Evolutionary conservation across 2,329 filamentous ascomycete genomes (phyloP), one percentile per base, ranked within the genome.

Genomic region (Stromatinia cepivora): DNA sequence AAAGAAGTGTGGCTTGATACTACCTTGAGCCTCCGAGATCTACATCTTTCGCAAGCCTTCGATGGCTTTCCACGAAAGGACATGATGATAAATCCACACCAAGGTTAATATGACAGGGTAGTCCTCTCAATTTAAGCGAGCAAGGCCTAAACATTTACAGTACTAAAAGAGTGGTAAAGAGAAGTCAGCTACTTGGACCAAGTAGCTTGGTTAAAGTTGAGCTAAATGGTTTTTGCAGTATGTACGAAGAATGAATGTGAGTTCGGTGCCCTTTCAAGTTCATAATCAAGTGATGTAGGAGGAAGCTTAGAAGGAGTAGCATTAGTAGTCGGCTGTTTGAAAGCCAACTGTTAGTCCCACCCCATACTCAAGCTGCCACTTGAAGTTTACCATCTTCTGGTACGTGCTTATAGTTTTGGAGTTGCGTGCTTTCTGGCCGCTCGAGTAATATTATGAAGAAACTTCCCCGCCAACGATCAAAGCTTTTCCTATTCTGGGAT

Each of bases 31-130:
- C 71, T 70, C 62, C 73, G 66, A 34, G 28, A 69, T 67, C 73
- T 71, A 53, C 73, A 75, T 66, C 72, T 64, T 50, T 69, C 39
- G 39, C 72, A 73, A 22, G 73, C 71, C 61, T 71, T 73, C 15
- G 71, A 74, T 15, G 46, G 69, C 31, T 65, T 71, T n/a, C 72
- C 70, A 46, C 70, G 45, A 31, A 69, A 69, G 28, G 34, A 20
- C 61, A 66, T 69, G 4, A 45, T 48, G 52, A 48, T 57, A 13
- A 36, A n/a, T 25, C 22, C 34, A 15, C 10, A 17, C 34, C 54
- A 20, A 39, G 13, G 22, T n/a, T n/a, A 36, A 39, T 25, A n/a
- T 3, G 2, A 11, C 20, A 25, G 34, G 54, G 54, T 39, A n/a
- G 2, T 36, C 34, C 34, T 57, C 39, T 25, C 54, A 39, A 57